Percentiles rank a stretch among this genome's conserved stretches.
phyloP scores from a whole-genome alignment of 192 early-diverging fungal species.

The Allomyces javanicus region DNA sequence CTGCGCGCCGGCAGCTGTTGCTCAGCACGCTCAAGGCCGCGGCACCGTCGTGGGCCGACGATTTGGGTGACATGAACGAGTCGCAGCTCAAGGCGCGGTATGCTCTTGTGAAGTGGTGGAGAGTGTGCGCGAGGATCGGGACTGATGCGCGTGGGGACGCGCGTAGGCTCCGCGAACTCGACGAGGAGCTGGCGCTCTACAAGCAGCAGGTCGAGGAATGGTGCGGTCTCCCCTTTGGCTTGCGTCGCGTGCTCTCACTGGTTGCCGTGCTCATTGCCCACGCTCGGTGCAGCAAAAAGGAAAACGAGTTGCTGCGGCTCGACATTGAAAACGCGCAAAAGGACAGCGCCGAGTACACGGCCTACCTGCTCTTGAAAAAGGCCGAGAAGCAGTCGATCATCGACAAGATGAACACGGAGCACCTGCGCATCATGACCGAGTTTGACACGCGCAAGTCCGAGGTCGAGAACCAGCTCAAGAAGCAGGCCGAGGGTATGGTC shows the following conservation, averaged over 20 bases:
- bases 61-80: neutral
- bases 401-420: neutral
- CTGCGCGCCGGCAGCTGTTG: neutral
- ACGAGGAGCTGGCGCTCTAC: neutral
- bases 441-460: neutral
- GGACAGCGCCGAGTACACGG: neutral
- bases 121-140: too few species aligned
- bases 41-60: neutral
- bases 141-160: too few species aligned
- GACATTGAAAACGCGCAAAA: neutral
- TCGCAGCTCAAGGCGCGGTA: neutral
- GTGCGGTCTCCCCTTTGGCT: too few species aligned
- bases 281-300: neutral
- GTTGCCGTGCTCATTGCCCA: too few species aligned
- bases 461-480: neutral
- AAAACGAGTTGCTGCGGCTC: neutral
- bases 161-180: neutral
- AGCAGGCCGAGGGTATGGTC: neutral
- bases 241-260: too few species aligned
- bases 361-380: neutral
- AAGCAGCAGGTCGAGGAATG: neutral
- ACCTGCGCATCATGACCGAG: neutral
- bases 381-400: neutral
- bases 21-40: neutral
- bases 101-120: too few species aligned